Conservation (phyloP, 768 basidiomycete species). For the Flagelloscypha sp. region DNA sequence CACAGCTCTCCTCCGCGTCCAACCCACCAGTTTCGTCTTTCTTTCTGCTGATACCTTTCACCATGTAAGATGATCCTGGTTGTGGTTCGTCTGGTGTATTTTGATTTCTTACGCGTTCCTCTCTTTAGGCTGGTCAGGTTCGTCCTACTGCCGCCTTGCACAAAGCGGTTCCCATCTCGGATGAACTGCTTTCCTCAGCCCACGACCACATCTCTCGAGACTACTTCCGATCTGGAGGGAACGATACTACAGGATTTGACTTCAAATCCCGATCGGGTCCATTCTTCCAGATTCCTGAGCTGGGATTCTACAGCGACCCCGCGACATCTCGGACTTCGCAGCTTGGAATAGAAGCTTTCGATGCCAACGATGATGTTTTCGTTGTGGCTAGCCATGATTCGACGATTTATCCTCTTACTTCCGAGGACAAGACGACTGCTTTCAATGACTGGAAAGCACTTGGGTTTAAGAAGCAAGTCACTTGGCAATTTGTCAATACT, state of each 20-base stretch:
- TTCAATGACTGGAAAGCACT: constrained; percentile 8
- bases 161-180: constrained; percentile 10
- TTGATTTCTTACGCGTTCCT: no score
- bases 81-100: no score
- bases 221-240: constrained; percentile 3
- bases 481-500: constrained; percentile 9
- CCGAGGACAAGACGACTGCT: no score
- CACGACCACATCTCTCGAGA: constrained; percentile 6
- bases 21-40: constrained; percentile 8
- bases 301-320: constrained; percentile 6
- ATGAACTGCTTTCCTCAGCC: constrained; percentile 7
- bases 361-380: constrained; percentile 11
- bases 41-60: constrained; percentile 12
- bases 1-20: constrained; percentile 9
- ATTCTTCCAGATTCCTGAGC: constrained; percentile 7
- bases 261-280: constrained; percentile 7
- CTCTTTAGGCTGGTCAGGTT: constrained; percentile 9
- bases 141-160: constrained; percentile 8
- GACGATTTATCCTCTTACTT: constrained; percentile 4
- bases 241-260: no score
- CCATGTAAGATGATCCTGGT: no score
- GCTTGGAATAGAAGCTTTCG: constrained; percentile 10
- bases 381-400: constrained; percentile 12
- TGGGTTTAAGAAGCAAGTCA: constrained; percentile 3
- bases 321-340: constrained; percentile 4